Evolutionary conservation across 768 basidiomycete genomes (phyloP).

Genomic region (Rhodocollybia butyracea): DNA sequence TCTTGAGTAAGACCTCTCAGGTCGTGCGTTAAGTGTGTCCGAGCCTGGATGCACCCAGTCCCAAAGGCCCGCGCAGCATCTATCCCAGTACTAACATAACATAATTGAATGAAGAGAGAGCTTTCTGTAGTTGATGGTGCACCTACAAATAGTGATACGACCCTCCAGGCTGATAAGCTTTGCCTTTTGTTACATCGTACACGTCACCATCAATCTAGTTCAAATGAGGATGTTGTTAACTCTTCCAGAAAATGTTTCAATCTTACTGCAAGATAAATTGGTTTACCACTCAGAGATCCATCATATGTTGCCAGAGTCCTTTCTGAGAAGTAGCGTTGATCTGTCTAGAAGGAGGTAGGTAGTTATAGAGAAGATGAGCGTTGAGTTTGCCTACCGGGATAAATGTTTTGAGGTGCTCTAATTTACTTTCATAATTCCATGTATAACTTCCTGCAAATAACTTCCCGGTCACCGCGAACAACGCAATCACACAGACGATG

Average conservation of each 20-base stretch:
- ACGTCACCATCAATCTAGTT: conserved; percentile 85
- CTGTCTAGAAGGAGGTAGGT: conserved; percentile 32
- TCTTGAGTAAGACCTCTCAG: conserved; percentile 71
- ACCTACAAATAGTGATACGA: conserved; percentile 72
- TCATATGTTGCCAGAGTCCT: conserved; percentile 61
- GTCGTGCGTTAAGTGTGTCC: conserved; percentile 88
- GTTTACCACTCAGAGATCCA: conserved; percentile 57
- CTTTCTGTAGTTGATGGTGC: neutral
- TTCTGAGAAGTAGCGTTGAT: conserved; percentile 75
- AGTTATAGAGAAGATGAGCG: conserved; percentile 1
- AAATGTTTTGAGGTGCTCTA: conserved; percentile 54
- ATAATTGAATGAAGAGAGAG: conserved; percentile 13
- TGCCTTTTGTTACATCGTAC: conserved; percentile 83
- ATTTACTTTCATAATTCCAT: conserved; percentile 80
- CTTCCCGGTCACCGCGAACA: conserved; percentile 63
- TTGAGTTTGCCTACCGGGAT: conserved; percentile 46
- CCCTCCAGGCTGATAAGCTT: conserved; percentile 86
- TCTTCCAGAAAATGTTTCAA: conserved; percentile 4
- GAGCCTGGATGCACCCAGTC: conserved; percentile 93
- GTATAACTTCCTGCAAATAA: conserved; percentile 82
- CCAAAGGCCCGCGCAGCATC: conserved; percentile 90
- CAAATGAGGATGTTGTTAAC: conserved; percentile 7
- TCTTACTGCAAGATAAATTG: conserved; percentile 83
- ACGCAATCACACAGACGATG: conserved; percentile 50
- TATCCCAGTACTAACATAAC: conserved; percentile 57